These are phyloP conservation scores for Lodderomyces jiufengensis DNA, from an alignment of 1,139 yeast genomes.

Conservation along the genomic window DNA sequence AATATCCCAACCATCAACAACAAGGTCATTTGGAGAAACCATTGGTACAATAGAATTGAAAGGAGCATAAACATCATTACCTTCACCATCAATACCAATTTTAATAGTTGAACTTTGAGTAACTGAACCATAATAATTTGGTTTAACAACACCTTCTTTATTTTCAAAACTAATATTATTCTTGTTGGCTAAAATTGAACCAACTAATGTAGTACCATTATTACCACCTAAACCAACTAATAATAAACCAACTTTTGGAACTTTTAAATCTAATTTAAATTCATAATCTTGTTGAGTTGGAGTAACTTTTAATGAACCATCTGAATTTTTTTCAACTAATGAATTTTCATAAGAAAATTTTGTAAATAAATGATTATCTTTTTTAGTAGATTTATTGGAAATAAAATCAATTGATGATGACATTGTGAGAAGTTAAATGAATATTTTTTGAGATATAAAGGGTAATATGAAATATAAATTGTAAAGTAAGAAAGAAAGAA, in stretches of 20 bases:
- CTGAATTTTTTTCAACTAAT: constrained; percentile 37
- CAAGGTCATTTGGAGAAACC: constrained; percentile 85
- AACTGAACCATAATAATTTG: constrained; percentile 94
- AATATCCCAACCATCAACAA: constrained; percentile 95
- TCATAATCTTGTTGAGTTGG: constrained; percentile 75
- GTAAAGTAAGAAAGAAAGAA: constrained; percentile 1
- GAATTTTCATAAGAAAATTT: constrained; percentile 52
- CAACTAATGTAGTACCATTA: constrained; percentile 89
- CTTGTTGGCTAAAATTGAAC: constrained; percentile 83
- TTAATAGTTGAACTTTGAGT: constrained; percentile 91
- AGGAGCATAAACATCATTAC: constrained; percentile 89
- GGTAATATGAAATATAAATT: neutral
- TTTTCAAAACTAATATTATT: constrained; percentile 74
- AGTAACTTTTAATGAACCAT: constrained; percentile 62
- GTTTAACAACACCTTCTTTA: constrained; percentile 74
- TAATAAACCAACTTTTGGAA: constrained; percentile 85
- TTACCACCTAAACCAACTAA: constrained; percentile 96
- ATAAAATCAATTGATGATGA: constrained; percentile 48
- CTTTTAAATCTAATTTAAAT: constrained; percentile 78
- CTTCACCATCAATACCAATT: constrained; percentile 77
- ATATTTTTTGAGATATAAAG: neutral
- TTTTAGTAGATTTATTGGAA: constrained; percentile 57
- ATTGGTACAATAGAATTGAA: constrained; percentile 86
- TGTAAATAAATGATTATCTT: constrained; percentile 60
- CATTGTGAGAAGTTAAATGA: constrained; percentile 11